A percentile compares a stretch with the other conserved stretches of the same genome.
phyloP scores from a whole-genome alignment of 2,329 filamentous ascomycete genomes.

The Penicillium sp. region DNA sequence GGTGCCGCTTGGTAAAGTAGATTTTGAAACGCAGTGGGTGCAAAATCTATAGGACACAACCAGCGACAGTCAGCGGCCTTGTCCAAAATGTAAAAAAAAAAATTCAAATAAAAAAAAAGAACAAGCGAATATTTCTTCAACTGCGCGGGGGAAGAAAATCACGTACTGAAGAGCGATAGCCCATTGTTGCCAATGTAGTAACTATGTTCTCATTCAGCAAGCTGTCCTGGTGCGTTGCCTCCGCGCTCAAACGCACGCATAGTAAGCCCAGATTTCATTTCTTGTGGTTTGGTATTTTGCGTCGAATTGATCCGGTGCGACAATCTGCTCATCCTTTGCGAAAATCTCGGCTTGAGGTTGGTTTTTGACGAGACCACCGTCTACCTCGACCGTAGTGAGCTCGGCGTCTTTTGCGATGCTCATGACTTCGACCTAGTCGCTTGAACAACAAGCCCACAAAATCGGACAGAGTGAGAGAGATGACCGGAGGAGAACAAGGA shows the following conservation, averaged over 20 bases:
- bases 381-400: slow-evolving; percentile 13
- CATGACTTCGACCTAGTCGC: slow-evolving; percentile 10
- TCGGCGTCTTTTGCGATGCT: slow-evolving; percentile 10
- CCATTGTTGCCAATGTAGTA: slow-evolving; percentile 66
- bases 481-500: not conserved
- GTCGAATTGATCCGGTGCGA: slow-evolving; percentile 52
- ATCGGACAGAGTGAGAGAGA: too few relatives aligned
- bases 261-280: slow-evolving; percentile 54
- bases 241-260: slow-evolving; percentile 34
- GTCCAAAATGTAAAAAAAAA: not conserved
- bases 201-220: slow-evolving; percentile 26
- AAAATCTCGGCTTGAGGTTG: slow-evolving; percentile 1
- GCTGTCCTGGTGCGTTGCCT: slow-evolving; percentile 19
- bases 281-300: slow-evolving; percentile 47
- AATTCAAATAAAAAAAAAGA: not conserved
- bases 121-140: too few relatives aligned
- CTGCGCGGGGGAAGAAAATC: too few relatives aligned
- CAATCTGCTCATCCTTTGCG: slow-evolving; percentile 31
- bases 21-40: slow-evolving; percentile 60
- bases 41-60: slow-evolving; percentile 43
- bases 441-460: not conserved
- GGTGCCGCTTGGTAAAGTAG: slow-evolving; percentile 56
- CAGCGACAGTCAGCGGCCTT: not conserved
- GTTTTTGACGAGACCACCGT: not conserved
- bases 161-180: slow-evolving; percentile 50